Base-by-base conservation (phyloP, 345 rosid species). In the Brassica carinata region DNA sequence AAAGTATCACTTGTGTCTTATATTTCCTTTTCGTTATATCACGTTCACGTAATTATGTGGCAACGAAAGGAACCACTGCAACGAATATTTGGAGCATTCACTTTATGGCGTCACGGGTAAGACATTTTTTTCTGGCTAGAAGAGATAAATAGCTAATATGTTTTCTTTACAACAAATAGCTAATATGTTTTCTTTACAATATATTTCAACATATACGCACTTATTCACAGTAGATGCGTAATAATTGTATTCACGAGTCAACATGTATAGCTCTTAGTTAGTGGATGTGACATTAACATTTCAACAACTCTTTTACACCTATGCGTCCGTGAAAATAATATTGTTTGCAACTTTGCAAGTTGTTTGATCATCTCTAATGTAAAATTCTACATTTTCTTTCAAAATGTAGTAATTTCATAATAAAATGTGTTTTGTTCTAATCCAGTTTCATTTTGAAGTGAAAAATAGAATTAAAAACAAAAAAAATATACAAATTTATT, bases 81-180 rank as follows among this genome's bases (percentile, higher is more conserved):
- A 17, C 58, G 14, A 74, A 74, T 38, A 68, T 80, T 62, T 69
- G 83, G 75, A 74, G 31, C 66, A 67, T 73, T 69, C 36, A 23
- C 79, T 74, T 68, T 48, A 80, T 74, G 75, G 75, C 79, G 43
- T 79, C 83, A 79, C 83, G 78, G 43, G 79, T 17, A 55, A 55
- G 62, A 55, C 62, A 17, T 55, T 55, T 53, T 67, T n/a, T 55
- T 30, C 51, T 67, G 65, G 79, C 71, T 34, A 31, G 1, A 43
- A 67, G 43, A 79, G 61, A 79, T 72, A 17, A 66, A 48, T 13
- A 38, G 45, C 51, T 43, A 43, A 36, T 9, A 3, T 10, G 51
- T 10, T 43, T 43, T 10, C 51, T 43, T 43, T 43, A 43, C 14
- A 43, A 79, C 58, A 18, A 67, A 51, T 14, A 10, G 51, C 51